phyloP scores from a whole-genome alignment of 768 basidiomycete genomes.

The Tulasnella calospora region DNA sequence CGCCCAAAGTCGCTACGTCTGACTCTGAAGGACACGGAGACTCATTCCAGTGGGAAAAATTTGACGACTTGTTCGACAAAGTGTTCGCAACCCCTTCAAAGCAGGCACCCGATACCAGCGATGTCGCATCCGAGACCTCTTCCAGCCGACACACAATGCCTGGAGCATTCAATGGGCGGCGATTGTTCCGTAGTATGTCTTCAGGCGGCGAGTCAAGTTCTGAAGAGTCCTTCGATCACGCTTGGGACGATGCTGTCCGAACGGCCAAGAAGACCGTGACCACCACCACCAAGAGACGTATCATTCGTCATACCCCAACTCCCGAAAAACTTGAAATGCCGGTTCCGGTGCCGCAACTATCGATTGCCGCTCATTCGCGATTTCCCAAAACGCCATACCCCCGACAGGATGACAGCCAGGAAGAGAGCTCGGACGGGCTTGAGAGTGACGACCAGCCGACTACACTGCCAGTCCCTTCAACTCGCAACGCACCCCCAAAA shows the following conservation, averaged over 20 bases:
- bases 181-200: conserved; percentile 4
- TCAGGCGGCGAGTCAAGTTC: conserved; percentile 15
- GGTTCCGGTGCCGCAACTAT: not conserved
- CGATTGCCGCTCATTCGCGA: not conserved
- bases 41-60: conserved; percentile 24
- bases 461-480: not conserved
- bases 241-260: conserved; percentile 21
- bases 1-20: not conserved
- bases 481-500: not conserved
- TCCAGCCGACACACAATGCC: not conserved
- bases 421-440: conserved; percentile 13
- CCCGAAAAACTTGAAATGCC: conserved; percentile 4
- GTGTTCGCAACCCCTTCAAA: conserved; percentile 18
- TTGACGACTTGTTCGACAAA: conserved; percentile 23
- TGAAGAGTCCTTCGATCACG: conserved; percentile 14
- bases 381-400: conserved; percentile 14
- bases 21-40: conserved; percentile 9
- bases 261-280: conserved; percentile 20
- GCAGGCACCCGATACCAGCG: not conserved
- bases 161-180: conserved; percentile 11
- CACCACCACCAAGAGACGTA: conserved; percentile 25
- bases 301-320: conserved; percentile 19
- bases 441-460: not conserved
- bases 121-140: not conserved
- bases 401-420: not conserved